Conservation (phyloP, 345 rosid species). For the Acer saccharum region DNA sequence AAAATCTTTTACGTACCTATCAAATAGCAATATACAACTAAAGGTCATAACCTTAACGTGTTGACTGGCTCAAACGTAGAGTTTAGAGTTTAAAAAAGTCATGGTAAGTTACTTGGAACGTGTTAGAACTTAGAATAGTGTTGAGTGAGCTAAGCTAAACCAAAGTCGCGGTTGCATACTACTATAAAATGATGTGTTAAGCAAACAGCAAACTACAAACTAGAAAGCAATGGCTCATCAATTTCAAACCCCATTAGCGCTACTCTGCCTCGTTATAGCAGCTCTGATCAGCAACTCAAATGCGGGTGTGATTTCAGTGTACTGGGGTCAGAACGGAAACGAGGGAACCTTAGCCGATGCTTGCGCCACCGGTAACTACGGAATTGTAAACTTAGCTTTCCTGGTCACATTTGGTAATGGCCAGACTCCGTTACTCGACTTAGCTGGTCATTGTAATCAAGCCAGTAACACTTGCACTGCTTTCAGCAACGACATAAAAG, state of each 20-base stretch:
- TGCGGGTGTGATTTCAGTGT: conserved; percentile 14
- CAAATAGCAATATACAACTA: too few species aligned
- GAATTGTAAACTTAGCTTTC: conserved; percentile 21
- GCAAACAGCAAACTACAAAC: neutral
- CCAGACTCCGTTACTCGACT: conserved; percentile 15
- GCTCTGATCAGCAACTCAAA: neutral
- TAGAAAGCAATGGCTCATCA: neutral
- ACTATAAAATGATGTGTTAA: neutral
- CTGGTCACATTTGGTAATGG: conserved; percentile 19
- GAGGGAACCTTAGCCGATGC: conserved; percentile 19
- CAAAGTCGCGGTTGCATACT: neutral
- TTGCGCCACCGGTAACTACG: conserved; percentile 22
- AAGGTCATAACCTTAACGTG: too few species aligned
- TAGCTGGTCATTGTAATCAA: conserved; percentile 13
- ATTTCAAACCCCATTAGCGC: neutral
- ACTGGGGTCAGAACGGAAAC: conserved; percentile 22
- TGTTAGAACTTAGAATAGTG: too few species aligned
- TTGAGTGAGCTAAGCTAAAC: neutral
- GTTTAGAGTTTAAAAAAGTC: too few species aligned
- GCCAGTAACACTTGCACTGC: conserved; percentile 5
- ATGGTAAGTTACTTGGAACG: too few species aligned
- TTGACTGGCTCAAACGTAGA: too few species aligned
- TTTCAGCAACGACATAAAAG: conserved; percentile 1
- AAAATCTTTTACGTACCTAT: too few species aligned
- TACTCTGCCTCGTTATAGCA: neutral